Evolutionary conservation across 192 early-diverging fungal genomes (phyloP), one percentile per base, ranked within the genome.

Genomic region (Podila horticola): DNA sequence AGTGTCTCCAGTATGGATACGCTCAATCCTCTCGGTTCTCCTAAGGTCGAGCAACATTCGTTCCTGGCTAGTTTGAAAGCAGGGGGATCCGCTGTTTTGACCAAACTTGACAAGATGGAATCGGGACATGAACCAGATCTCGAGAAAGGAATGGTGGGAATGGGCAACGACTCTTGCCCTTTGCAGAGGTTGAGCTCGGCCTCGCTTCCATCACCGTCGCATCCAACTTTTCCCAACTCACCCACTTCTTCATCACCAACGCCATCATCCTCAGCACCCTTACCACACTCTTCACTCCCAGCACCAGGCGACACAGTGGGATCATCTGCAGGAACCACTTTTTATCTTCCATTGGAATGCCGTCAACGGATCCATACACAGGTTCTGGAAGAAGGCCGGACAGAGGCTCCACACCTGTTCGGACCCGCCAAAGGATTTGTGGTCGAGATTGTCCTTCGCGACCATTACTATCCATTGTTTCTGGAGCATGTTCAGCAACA

Each of bases 351-450:
- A 5, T 28, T 81, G 2, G 71, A 81, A 20, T 81, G 77, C 66
- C 77, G 77, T 20, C 71, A 69, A 30, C 50, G 77, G 5, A 81
- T 81, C 49, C 77, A 81, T 24, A 31, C 52, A 7, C 77, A 81
- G 38, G 65, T 81, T 55, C 66, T 69, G 19, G 77, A 81, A n/a
- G 70, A 79, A 36, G 66, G 71, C 29, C 70, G 77, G 3, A 69
- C 66, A 9, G 55, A 73, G 49, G 71, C 71, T 1, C 71, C 77
- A 1, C 48, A 81, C 26, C 45, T 81, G 30, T 81, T 48, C 66
- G 77, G 77, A 41, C 77, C 77, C 5, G 77, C 77, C 55, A 81
- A 81, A 36, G 77, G 77, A 11, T 81, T 81, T 68, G 77, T 81
- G n/a, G 45, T 61, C 57, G 77, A 81, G 49, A 66, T 81, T 6